These are phyloP conservation scores for Debaryomyces castellii DNA, from an alignment of 805 yeast species.

Conservation along the genomic window DNA sequence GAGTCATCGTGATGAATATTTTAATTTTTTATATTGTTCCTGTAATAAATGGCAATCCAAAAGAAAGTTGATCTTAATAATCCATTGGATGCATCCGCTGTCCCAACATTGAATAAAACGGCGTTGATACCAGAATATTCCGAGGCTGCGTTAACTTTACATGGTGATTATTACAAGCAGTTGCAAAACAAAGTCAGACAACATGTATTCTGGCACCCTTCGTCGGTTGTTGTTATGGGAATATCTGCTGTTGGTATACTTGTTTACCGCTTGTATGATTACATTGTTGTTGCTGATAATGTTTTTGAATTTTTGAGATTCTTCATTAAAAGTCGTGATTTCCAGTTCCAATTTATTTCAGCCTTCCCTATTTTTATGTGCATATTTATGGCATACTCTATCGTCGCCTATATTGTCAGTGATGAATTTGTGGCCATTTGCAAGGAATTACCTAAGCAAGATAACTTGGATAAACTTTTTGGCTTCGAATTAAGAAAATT, in stretches of 20 bases:
- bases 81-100: constrained; percentile 53
- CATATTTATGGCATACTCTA: constrained; percentile 35
- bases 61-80: constrained; percentile 50
- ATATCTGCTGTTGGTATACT: neutral
- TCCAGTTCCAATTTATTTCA: constrained; percentile 20
- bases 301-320: constrained; percentile 26
- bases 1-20: neutral
- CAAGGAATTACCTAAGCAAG: constrained; percentile 23
- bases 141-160: constrained; percentile 59
- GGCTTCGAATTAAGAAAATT: constrained; percentile 53
- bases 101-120: constrained; percentile 52
- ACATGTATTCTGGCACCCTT: constrained; percentile 46
- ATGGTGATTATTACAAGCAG: constrained; percentile 58
- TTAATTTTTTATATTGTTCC: neutral
- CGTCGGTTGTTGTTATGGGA: constrained; percentile 2
- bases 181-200: constrained; percentile 48
- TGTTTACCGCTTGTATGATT: constrained; percentile 27
- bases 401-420: constrained; percentile 42
- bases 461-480: constrained; percentile 36
- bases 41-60: constrained; percentile 40
- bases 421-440: constrained; percentile 45
- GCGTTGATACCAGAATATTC: constrained; percentile 56
- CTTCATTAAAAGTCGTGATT: constrained; percentile 20
- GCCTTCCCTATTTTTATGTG: constrained; percentile 40
- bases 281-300: constrained; percentile 28